Evolutionary conservation across 1,284 basidiomycete species (phyloP).

Genomic region (Gastroboletus turbinatus): DNA sequence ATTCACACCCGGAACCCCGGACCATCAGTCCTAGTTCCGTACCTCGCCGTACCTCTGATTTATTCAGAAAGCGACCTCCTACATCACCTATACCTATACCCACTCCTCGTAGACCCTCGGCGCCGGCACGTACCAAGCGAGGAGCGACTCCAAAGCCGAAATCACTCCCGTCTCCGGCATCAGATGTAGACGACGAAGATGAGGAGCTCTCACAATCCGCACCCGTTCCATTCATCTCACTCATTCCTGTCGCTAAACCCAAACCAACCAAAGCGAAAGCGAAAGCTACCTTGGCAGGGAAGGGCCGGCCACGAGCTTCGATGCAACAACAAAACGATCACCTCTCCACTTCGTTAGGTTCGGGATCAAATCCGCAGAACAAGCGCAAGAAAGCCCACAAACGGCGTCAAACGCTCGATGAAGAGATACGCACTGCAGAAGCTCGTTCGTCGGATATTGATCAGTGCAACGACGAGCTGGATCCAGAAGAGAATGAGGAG

Average conservation of each 20-base stretch:
- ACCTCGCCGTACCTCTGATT: slow-evolving; percentile 29
- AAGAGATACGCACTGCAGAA: slow-evolving; percentile 56
- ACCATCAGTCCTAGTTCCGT: slow-evolving; percentile 7
- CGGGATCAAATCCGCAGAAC: slow-evolving; percentile 17
- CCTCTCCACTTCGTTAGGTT: slow-evolving; percentile 1
- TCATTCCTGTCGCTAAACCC: slow-evolving; percentile 23
- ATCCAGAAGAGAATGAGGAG: slow-evolving; percentile 35
- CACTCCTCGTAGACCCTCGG: slow-evolving; percentile 54
- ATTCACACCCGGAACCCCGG: slow-evolving; percentile 2
- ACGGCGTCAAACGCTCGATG: slow-evolving; percentile 56
- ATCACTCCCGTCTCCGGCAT: slow-evolving; percentile 7
- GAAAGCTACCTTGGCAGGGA: slow-evolving; percentile 18
- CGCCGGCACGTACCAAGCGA: slow-evolving; percentile 47
- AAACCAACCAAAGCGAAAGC: slow-evolving; percentile 17
- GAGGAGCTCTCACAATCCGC: slow-evolving; percentile 26
- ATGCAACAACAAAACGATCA: slow-evolving; percentile 2
- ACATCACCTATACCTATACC: slow-evolving; percentile 58
- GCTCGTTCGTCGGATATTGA: slow-evolving; percentile 34
- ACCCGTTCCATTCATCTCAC: slow-evolving; percentile 26
- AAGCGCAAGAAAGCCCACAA: slow-evolving; percentile 28
- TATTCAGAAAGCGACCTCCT: slow-evolving; percentile 59
- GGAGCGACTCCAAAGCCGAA: slow-evolving; percentile 24
- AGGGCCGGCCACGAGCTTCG: slow-evolving; percentile 16
- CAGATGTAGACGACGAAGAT: slow-evolving; percentile 26
- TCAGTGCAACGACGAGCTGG: slow-evolving; percentile 35